Percentiles rank a stretch among this genome's conserved stretches.
Conservation (phyloP, 305 asterid genomes). For the Fraxinus greggii region DNA sequence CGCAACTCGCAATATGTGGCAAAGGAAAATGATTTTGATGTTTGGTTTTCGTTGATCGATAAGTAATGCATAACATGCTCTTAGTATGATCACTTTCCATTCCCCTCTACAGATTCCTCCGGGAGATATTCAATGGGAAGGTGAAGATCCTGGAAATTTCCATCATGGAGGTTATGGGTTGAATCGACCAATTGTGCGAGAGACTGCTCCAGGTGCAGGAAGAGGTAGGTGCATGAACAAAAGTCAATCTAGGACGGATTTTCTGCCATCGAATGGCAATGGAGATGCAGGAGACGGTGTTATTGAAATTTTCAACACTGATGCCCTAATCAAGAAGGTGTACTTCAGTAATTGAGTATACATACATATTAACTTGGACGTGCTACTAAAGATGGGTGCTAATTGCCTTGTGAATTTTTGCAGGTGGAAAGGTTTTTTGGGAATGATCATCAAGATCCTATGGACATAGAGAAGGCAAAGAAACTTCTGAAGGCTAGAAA, state of each 20-base stretch:
- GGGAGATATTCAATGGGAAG: slow-evolving; percentile 78
- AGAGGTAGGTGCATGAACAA: slow-evolving; percentile 72
- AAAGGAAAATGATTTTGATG: neutral
- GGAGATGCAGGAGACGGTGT: slow-evolving; percentile 68
- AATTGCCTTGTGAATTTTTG: slow-evolving; percentile 27
- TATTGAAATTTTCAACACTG: slow-evolving; percentile 79
- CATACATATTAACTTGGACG: neutral
- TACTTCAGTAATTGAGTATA: neutral
- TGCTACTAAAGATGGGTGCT: slow-evolving; percentile 15
- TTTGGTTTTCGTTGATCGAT: neutral
- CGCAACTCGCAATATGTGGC: neutral
- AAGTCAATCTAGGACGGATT: slow-evolving; percentile 68
- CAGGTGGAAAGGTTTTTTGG: slow-evolving; percentile 87
- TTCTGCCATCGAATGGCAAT: slow-evolving; percentile 69
- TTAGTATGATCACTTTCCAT: slow-evolving; percentile 18
- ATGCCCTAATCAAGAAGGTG: slow-evolving; percentile 80
- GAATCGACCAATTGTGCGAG: slow-evolving; percentile 62
- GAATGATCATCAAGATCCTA: slow-evolving; percentile 68
- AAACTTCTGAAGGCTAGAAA: slow-evolving; percentile 45
- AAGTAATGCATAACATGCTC: neutral
- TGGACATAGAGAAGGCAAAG: slow-evolving; percentile 86
- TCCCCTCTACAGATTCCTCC: slow-evolving; percentile 66
- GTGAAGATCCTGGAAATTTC: slow-evolving; percentile 70
- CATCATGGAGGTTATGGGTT: slow-evolving; percentile 58
- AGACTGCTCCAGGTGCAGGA: slow-evolving; percentile 59